A percentile compares a stretch with the other conserved stretches of the same genome.
Conservation (phyloP, 768 basidiomycete genomes). For the Lactarius deliciosus region DNA sequence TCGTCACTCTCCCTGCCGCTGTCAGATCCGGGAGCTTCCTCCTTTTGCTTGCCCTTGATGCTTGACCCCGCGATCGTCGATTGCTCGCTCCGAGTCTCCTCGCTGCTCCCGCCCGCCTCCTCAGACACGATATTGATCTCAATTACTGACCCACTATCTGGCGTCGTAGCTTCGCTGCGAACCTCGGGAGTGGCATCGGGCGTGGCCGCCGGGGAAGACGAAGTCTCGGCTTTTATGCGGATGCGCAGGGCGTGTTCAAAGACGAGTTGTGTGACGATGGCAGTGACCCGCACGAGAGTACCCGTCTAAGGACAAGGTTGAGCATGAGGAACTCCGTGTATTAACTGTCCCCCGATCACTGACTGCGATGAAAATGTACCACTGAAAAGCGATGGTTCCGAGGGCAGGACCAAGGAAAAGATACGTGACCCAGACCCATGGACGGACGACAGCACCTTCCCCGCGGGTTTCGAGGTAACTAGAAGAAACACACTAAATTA, state of each 20-base stretch:
- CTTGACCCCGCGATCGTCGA: conserved; percentile 20
- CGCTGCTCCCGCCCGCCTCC: conserved; percentile 17
- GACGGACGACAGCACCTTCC: conserved; percentile 48
- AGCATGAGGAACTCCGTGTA: neutral
- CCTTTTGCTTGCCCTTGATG: conserved; percentile 28
- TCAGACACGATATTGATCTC: conserved; percentile 14
- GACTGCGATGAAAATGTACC: conserved; percentile 47
- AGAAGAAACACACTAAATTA: neutral
- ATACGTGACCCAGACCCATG: conserved; percentile 67
- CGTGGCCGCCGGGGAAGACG: conserved; percentile 30
- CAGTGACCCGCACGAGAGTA: conserved; percentile 43
- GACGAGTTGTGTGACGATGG: conserved; percentile 52
- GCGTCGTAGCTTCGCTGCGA: conserved; percentile 29
- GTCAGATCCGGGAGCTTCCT: conserved; percentile 1
- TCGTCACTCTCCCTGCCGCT: conserved; percentile 4
- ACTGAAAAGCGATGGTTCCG: conserved; percentile 48
- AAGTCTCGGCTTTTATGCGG: conserved; percentile 47
- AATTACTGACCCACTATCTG: conserved; percentile 32
- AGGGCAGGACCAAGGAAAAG: conserved; percentile 50
- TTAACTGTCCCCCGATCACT: conserved; percentile 7
- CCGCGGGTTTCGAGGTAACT: conserved; percentile 61
- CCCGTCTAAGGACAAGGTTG: conserved; percentile 33
- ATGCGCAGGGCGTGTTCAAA: conserved; percentile 58
- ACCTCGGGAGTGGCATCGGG: conserved; percentile 26
- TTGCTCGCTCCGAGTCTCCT: conserved; percentile 27